phyloP scores from a whole-genome alignment of 768 basidiomycete genomes.

The Podaxis mareebaensis region DNA sequence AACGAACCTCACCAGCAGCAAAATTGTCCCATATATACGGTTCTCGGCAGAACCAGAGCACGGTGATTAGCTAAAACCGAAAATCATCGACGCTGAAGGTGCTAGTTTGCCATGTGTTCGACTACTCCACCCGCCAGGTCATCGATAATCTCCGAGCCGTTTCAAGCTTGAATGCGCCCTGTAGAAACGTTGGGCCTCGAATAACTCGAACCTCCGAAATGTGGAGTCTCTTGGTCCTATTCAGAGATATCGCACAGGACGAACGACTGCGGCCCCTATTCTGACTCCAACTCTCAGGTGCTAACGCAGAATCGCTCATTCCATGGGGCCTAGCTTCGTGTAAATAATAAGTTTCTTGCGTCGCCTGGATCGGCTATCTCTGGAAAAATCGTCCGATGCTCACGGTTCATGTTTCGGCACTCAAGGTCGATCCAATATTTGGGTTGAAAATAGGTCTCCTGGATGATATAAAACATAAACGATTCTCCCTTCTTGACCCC shows the following conservation, averaged over 20 bases:
- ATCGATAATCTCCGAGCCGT: background rate
- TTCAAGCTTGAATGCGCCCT: background rate
- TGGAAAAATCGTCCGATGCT: background rate
- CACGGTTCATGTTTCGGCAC: background rate
- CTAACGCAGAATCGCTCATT: background rate
- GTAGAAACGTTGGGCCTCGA: background rate
- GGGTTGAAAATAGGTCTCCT: background rate
- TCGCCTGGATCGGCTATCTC: background rate
- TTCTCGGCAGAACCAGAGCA: background rate
- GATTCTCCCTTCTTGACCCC: background rate
- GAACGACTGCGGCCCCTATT: no score
- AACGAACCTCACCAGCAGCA: no score
- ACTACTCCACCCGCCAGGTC: background rate
- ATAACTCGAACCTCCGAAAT: no score
- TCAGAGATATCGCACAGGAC: no score
- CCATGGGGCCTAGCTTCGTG: background rate
- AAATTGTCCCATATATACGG: no score
- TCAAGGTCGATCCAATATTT: background rate
- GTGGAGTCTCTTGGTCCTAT: no score
- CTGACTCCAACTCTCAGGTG: background rate
- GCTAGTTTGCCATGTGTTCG: background rate
- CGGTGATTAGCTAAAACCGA: background rate
- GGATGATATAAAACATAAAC: background rate
- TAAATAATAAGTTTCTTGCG: background rate
- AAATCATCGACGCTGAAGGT: background rate